Percentiles rank a stretch among this genome's conserved stretches.
These are phyloP conservation scores for Torrubiellomyces zombiae DNA, from an alignment of 2,329 filamentous ascomycete genomes.

Conservation along the genomic window DNA sequence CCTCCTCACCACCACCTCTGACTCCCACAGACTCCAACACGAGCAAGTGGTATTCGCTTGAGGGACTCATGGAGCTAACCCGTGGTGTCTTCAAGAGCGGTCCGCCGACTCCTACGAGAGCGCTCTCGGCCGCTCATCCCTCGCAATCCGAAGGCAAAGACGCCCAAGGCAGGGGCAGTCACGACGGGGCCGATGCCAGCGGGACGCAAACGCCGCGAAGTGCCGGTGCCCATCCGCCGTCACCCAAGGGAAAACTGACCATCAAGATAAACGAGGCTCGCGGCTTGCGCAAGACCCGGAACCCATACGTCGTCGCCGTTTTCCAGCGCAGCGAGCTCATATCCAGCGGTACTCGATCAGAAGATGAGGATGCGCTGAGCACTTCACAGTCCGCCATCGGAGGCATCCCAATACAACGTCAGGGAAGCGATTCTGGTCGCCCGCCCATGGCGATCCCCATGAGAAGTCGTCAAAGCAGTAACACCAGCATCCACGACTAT, in stretches of 20 bases:
- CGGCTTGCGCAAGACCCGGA: slow-evolving; percentile 62
- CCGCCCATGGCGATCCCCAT: slow-evolving; percentile 88
- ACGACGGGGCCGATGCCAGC: slow-evolving; percentile 27
- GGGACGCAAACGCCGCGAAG: slow-evolving; percentile 36
- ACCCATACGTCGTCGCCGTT: slow-evolving; percentile 91
- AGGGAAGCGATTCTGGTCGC: slow-evolving; percentile 65
- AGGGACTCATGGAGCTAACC: slow-evolving; percentile 78
- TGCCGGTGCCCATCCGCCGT: slow-evolving; percentile 44
- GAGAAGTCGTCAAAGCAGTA: slow-evolving; percentile 91
- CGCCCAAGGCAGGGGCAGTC: slow-evolving; percentile 20
- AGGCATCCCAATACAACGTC: slow-evolving; percentile 46
- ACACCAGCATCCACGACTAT: slow-evolving; percentile 64
- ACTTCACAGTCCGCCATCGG: slow-evolving; percentile 32
- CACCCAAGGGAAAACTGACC: slow-evolving; percentile 71
- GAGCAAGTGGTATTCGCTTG: slow-evolving; percentile 44
- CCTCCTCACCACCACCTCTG: slow-evolving; percentile 22
- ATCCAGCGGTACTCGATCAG: slow-evolving; percentile 60
- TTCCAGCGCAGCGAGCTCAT: slow-evolving; percentile 96
- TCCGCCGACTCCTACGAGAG: slow-evolving; percentile 75
- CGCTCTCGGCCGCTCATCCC: slow-evolving; percentile 50
- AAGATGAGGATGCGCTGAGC: slow-evolving; percentile 38
- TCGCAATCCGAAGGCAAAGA: slow-evolving; percentile 29
- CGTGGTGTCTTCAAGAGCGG: slow-evolving; percentile 69
- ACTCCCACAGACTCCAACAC: slow-evolving; percentile 24
- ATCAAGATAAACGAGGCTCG: slow-evolving; percentile 80